Conservation (phyloP, 169 alveolate species). For the Toxoplasma gondii region DNA sequence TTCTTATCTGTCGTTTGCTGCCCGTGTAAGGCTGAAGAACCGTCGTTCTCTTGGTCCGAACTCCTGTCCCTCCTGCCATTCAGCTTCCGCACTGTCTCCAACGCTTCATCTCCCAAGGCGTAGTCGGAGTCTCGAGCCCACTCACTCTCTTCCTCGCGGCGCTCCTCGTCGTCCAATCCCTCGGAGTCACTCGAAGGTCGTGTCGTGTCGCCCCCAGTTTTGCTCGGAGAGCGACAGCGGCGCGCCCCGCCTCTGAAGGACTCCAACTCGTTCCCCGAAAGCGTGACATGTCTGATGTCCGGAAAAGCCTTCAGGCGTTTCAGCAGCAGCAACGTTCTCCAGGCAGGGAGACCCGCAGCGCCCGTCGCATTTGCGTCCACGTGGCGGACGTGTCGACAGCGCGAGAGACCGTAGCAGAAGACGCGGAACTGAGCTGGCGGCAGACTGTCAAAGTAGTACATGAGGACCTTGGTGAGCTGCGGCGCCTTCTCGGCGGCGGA, state of each 20-base stretch:
- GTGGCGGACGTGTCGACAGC: slow-evolving; percentile 23
- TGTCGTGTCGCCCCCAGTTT: not conserved
- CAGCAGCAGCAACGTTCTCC: slow-evolving; percentile 52
- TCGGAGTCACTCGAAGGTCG: not conserved
- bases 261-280: slow-evolving; percentile 42
- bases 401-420: slow-evolving; percentile 21
- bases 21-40: not conserved
- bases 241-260: slow-evolving; percentile 6
- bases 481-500: slow-evolving; percentile 9
- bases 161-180: not conserved
- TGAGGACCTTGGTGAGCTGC: not conserved
- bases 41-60: not conserved
- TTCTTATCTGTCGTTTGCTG: not conserved
- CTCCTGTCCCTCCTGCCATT: not conserved
- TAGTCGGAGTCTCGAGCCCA: not conserved
- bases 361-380: slow-evolving; percentile 47
- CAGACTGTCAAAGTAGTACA: not conserved
- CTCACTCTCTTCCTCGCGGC: not conserved
- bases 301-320: slow-evolving; percentile 25
- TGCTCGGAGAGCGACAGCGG: not conserved
- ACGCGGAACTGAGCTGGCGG: not conserved
- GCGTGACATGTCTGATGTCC: slow-evolving; percentile 46
- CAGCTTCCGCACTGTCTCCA: not conserved
- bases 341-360: not conserved
- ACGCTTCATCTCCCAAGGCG: not conserved